Conservation (phyloP, 169 alveolate species). For the Nephromyces sp. region DNA sequence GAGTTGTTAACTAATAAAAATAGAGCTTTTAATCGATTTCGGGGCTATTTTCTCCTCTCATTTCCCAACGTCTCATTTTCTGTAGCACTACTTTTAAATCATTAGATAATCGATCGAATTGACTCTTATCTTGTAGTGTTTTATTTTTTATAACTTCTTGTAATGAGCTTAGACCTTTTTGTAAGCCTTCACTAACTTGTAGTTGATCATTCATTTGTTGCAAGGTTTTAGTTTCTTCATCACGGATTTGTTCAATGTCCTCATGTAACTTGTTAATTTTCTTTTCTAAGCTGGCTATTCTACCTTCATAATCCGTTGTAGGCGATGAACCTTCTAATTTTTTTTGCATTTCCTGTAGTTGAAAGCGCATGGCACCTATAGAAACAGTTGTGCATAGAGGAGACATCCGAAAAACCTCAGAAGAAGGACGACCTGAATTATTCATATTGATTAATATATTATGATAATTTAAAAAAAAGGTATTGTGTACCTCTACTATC, state of each 20-base stretch:
- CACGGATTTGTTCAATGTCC: neutral
- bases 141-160: neutral
- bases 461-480: neutral
- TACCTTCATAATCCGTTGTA: neutral
- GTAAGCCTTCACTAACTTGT: neutral
- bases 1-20: no score
- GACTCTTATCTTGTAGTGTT: neutral
- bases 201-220: neutral
- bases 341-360: neutral
- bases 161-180: neutral
- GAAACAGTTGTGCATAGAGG: constrained; percentile 30
- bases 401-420: constrained; percentile 24
- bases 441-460: no score
- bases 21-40: no score
- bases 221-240: neutral
- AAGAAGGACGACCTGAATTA: constrained; percentile 24
- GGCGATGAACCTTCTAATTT: neutral
- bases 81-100: neutral
- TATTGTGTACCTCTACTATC: neutral
- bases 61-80: neutral
- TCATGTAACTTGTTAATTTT: neutral
- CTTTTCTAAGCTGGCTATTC: neutral
- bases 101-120: neutral
- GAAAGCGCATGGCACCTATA: constrained; percentile 4
- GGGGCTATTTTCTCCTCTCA: no score